Conservation (phyloP, 345 rosid species). For the Salix purpurea region DNA sequence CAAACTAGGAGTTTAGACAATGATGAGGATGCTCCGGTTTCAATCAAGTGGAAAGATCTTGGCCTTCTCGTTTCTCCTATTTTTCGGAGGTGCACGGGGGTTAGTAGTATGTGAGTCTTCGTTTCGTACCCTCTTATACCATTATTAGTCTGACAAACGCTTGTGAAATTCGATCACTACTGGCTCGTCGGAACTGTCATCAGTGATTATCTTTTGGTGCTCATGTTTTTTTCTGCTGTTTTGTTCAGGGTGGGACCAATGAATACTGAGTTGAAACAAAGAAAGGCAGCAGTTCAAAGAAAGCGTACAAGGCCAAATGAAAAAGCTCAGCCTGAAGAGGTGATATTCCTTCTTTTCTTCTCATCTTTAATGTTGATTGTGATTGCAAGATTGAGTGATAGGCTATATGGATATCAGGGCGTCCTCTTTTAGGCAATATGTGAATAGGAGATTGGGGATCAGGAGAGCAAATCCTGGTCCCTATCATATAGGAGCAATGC, state of each 20-base stretch:
- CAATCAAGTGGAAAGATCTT: constrained; percentile 65
- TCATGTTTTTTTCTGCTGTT: neutral
- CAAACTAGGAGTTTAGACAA: constrained; percentile 22
- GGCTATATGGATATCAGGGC: no score
- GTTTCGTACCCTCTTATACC: neutral
- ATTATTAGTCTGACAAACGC: no score
- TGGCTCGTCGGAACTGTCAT: neutral
- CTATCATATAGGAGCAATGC: no score
- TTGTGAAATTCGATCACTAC: no score
- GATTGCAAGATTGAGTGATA: neutral
- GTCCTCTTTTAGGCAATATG: no score
- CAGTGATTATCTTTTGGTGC: neutral
- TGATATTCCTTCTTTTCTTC: constrained; percentile 20
- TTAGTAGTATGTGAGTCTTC: constrained; percentile 73
- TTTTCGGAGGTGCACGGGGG: constrained; percentile 45
- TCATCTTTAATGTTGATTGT: neutral
- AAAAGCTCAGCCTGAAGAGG: constrained; percentile 71
- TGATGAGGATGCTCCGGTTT: constrained; percentile 27
- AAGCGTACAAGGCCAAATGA: constrained; percentile 50
- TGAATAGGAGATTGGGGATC: neutral
- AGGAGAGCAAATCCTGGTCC: neutral
- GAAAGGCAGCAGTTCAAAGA: constrained; percentile 46
- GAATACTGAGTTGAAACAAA: constrained; percentile 63
- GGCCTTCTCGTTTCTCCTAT: constrained; percentile 60
- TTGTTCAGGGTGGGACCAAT: constrained; percentile 83